phyloP scores from a whole-genome alignment of 805 yeast genomes.

The Grigorovia humatica region DNA sequence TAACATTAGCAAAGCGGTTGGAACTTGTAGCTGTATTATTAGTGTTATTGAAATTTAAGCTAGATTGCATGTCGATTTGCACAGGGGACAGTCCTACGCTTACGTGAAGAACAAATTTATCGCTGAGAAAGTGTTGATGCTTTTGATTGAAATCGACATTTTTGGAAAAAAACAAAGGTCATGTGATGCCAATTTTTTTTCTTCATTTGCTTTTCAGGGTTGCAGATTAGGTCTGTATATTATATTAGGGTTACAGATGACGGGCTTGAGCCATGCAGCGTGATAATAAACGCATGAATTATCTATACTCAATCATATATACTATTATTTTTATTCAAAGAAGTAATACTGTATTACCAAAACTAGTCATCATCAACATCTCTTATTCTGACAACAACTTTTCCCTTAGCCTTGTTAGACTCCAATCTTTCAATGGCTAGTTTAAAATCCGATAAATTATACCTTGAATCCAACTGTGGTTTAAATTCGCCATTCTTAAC shows the following conservation, averaged over 20 bases:
- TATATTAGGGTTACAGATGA: too few species aligned
- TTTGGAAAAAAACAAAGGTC: too few species aligned
- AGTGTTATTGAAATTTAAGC: not conserved
- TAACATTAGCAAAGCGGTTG: not conserved
- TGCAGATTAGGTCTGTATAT: too few species aligned
- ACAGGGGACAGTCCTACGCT: not conserved
- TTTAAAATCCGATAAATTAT: conserved; percentile 37
- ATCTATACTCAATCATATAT: not conserved
- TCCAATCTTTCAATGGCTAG: conserved; percentile 41
- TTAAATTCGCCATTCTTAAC: conserved; percentile 26
- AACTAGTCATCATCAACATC: not conserved
- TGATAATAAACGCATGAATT: too few species aligned
- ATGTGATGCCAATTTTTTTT: too few species aligned
- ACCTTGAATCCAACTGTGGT: conserved; percentile 45
- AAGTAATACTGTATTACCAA: too few species aligned
- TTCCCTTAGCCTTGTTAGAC: conserved; percentile 48
- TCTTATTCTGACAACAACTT: conserved; percentile 35
- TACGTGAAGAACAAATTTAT: too few species aligned
- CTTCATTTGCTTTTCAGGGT: too few species aligned
- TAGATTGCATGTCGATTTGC: not conserved
- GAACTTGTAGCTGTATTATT: not conserved
- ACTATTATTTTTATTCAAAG: not conserved
- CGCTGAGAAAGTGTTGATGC: not conserved
- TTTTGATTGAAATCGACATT: not conserved
- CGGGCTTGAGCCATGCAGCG: too few species aligned